These are phyloP conservation scores for Lentithecium fluviatile DNA, from an alignment of 495 filamentous ascomycete species.

Conservation along the genomic window DNA sequence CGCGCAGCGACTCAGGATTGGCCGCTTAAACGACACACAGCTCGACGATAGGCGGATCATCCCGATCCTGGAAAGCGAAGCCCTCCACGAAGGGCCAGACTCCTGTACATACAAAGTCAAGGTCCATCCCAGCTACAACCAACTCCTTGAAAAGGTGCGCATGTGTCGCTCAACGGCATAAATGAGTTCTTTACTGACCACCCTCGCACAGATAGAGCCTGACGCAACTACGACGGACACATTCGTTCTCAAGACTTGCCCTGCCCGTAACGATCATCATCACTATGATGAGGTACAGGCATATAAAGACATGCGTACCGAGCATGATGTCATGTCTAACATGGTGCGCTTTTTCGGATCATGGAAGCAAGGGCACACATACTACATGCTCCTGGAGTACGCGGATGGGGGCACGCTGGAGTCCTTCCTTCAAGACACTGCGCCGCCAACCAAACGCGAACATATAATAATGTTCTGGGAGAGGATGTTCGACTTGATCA, in stretches of 20 bases:
- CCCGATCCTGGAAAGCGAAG: slow-evolving; percentile 7
- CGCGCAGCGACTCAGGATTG: slow-evolving; percentile 35
- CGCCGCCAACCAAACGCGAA: no score
- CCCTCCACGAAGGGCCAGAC: neutral
- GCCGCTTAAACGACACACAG: slow-evolving; percentile 1
- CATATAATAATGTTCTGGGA: no score
- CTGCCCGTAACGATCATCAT: neutral
- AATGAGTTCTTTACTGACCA: neutral
- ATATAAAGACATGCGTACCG: no score
- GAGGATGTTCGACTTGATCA: no score
- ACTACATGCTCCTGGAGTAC: no score
- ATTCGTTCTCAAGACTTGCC: slow-evolving; percentile 49
- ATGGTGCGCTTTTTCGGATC: no score
- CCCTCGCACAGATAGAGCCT: neutral
- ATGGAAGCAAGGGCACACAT: no score
- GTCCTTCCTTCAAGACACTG: no score
- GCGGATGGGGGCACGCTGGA: no score
- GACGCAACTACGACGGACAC: slow-evolving; percentile 26
- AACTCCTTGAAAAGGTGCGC: slow-evolving; percentile 3
- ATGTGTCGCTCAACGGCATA: neutral
- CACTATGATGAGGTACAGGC: slow-evolving; percentile 5
- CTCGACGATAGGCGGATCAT: slow-evolving; percentile 9
- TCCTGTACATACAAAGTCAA: slow-evolving; percentile 9
- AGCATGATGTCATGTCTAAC: no score
- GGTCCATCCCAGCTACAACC: slow-evolving; percentile 16